Conservation (phyloP, 1,284 basidiomycete genomes). For the Cryptococcus maquisensis region DNA sequence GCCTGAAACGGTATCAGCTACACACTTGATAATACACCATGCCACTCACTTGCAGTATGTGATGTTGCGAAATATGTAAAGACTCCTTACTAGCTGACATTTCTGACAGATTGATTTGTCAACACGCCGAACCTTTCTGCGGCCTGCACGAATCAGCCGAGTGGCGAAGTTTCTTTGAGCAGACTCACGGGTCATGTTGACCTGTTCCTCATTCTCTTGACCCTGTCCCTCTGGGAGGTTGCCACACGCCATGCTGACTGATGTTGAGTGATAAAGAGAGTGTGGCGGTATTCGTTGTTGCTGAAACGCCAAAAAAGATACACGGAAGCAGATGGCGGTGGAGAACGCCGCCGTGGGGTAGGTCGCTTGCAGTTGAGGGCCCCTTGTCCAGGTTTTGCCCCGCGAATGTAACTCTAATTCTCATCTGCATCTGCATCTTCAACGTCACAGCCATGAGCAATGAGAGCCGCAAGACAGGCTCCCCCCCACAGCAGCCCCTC, state of each 20-base stretch:
- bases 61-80: conserved; percentile 34
- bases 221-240: conserved; percentile 22
- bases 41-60: conserved; percentile 37
- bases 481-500: neutral
- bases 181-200: conserved; percentile 38
- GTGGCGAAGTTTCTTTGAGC: neutral
- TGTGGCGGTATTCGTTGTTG: no score
- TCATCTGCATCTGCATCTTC: no score
- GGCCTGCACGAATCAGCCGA: conserved; percentile 11
- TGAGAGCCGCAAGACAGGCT: no score
- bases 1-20: conserved; percentile 6
- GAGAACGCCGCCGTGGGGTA: no score
- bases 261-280: neutral
- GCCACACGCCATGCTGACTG: conserved; percentile 38
- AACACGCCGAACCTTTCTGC: conserved; percentile 16
- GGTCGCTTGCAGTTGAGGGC: no score
- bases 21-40: neutral
- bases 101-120: conserved; percentile 32
- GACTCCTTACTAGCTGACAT: conserved; percentile 30
- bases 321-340: no score
- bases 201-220: conserved; percentile 16
- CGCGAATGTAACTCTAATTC: no score
- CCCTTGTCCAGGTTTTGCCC: no score
- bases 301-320: no score
- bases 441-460: no score